A percentile compares a stretch with the other conserved stretches of the same genome.
These are phyloP conservation scores for Hanseniaspora meyeri DNA, from an alignment of 805 yeast genomes.

Conservation along the genomic window DNA sequence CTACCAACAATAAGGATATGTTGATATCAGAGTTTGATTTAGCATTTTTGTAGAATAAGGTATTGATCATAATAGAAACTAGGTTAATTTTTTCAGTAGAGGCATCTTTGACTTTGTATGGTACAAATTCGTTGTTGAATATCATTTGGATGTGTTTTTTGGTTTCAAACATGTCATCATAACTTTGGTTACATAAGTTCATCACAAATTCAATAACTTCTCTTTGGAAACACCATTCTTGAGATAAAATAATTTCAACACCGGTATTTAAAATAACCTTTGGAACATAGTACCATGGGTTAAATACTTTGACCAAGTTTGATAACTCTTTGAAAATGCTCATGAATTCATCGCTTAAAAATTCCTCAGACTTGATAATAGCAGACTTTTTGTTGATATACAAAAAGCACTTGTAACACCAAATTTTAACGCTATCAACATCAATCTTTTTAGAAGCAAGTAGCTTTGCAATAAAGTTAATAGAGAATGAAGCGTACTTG, in stretches of 20 bases:
- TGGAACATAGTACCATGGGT: constrained; percentile 35
- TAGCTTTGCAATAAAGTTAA: constrained; percentile 19
- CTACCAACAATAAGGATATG: constrained; percentile 39
- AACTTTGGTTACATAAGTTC: constrained; percentile 30
- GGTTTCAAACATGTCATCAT: constrained; percentile 30
- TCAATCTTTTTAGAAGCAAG: constrained; percentile 16
- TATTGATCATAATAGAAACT: constrained; percentile 36
- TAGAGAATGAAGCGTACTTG: constrained; percentile 26
- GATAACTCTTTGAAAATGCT: constrained; percentile 28
- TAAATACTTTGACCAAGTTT: constrained; percentile 22
- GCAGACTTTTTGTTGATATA: constrained; percentile 43
- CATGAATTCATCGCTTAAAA: constrained; percentile 23
- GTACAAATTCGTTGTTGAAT: constrained; percentile 38
- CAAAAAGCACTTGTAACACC: constrained; percentile 49
- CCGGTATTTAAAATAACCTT: constrained; percentile 45
- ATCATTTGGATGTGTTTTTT: constrained; percentile 52
- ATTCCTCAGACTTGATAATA: constrained; percentile 39
- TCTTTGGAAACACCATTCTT: constrained; percentile 35
- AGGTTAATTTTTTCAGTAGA: constrained; percentile 25
- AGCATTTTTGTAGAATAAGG: constrained; percentile 39
- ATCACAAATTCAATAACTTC: constrained; percentile 37
- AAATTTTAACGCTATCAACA: constrained; percentile 23
- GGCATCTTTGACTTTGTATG: constrained; percentile 24
- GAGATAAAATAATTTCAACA: constrained; percentile 45
- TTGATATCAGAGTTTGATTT: constrained; percentile 34